phyloP scores from a whole-genome alignment of 2,329 filamentous ascomycete genomes.

The Sarocladiaceae sp. region DNA sequence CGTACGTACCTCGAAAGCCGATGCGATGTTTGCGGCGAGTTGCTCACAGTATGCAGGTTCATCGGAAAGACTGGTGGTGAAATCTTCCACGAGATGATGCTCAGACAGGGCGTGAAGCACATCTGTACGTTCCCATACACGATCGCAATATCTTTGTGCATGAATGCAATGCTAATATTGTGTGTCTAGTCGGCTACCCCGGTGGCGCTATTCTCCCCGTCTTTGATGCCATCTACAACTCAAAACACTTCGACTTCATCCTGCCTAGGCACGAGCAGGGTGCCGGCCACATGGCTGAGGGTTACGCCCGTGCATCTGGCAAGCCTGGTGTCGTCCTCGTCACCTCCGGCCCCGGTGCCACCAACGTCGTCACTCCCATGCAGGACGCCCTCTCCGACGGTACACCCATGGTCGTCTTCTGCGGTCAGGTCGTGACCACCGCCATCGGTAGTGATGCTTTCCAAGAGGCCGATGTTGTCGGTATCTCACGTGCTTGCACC shows the following conservation, averaged over 20 bases:
- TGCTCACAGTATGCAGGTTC: slow-evolving; percentile 51
- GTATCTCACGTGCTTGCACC: slow-evolving; percentile 90
- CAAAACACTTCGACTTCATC: slow-evolving; percentile 92
- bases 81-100: slow-evolving; percentile 99
- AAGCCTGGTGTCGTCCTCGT: slow-evolving; percentile 95
- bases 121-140: slow-evolving; percentile 75
- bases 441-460: slow-evolving; percentile 95
- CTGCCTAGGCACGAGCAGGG: slow-evolving; percentile 96
- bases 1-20: slow-evolving; percentile 49
- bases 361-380: slow-evolving; percentile 94
- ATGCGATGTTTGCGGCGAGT: slow-evolving; percentile 11
- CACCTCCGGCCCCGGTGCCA: slow-evolving; percentile 93
- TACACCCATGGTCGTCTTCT: slow-evolving; percentile 93
- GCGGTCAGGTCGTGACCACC: slow-evolving; percentile 83
- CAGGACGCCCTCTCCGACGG: slow-evolving; percentile 94
- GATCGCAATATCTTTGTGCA: slow-evolving; percentile 10
- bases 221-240: slow-evolving; percentile 99
- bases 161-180: slow-evolving; percentile 17
- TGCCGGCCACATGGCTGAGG: slow-evolving; percentile 97
- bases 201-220: slow-evolving; percentile 96
- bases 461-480: slow-evolving; percentile 92
- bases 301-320: slow-evolving; percentile 89
- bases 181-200: slow-evolving; percentile 70
- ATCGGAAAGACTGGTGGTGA: slow-evolving; percentile 93
- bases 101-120: slow-evolving; percentile 86